These are phyloP conservation scores for Botrytis squamosa DNA, from an alignment of 2,329 filamentous ascomycete genomes.

Conservation along the genomic window DNA sequence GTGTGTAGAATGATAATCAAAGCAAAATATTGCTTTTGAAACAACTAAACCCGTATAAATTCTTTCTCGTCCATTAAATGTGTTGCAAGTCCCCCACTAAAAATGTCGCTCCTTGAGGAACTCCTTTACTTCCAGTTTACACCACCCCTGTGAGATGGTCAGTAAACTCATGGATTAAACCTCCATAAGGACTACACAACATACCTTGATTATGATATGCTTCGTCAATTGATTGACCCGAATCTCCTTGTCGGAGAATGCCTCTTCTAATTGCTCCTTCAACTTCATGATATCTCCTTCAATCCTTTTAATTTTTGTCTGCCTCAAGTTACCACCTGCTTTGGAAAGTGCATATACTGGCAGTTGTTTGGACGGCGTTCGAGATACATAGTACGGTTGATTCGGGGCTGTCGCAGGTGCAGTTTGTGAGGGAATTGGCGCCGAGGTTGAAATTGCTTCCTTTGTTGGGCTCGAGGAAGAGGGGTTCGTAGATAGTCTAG, in stretches of 20 bases:
- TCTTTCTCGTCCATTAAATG: neutral
- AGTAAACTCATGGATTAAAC: neutral
- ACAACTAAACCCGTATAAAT: conserved; percentile 11
- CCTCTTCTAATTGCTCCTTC: conserved; percentile 59
- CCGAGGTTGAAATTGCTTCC: conserved; percentile 18
- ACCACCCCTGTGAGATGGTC: conserved; percentile 45
- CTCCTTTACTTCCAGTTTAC: conserved; percentile 48
- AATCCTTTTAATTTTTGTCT: conserved; percentile 76
- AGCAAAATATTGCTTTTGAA: conserved; percentile 27
- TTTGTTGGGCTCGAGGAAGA: conserved; percentile 10
- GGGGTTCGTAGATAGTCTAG: conserved; percentile 22
- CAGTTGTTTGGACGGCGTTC: conserved; percentile 68
- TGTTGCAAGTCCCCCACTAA: conserved; percentile 24
- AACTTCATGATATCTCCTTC: conserved; percentile 69
- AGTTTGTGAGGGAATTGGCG: conserved; percentile 14
- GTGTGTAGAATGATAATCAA: conserved; percentile 25
- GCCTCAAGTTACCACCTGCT: conserved; percentile 70
- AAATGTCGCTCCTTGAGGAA: conserved; percentile 46
- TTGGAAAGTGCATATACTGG: conserved; percentile 75
- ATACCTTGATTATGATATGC: conserved; percentile 74
- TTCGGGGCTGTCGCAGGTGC: conserved; percentile 22
- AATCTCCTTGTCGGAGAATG: conserved; percentile 53
- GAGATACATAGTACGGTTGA: conserved; percentile 55
- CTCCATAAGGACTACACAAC: neutral
- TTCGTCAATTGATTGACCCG: conserved; percentile 57